Evolutionary conservation across 2,329 filamentous ascomycete genomes (phyloP), one percentile per base, ranked within the genome.

Genomic region (Ophiocordyceps camponoti-saundersi): DNA sequence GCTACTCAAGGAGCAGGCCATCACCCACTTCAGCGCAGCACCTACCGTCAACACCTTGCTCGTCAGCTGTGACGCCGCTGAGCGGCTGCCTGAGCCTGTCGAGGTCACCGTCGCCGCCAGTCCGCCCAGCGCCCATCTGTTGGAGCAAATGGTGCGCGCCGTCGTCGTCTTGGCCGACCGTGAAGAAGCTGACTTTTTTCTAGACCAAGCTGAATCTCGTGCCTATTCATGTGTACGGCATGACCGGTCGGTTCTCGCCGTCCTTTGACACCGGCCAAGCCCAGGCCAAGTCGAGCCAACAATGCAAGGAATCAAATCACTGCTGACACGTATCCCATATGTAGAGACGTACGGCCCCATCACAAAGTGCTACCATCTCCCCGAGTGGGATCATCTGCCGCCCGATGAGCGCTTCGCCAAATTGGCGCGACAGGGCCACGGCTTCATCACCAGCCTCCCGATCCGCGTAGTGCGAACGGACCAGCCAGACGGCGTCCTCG

Each of bases 41-140:
- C 92, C 92, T 0, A 98, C 92, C 0, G 92, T 98, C 46, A 96
- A 96, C 61, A 98, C 90, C 0, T 68, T 96, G 1, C 76, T 98
- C 3, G 95, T 92, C 59, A 82, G 82, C 13, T 75, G 85, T 3
- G 73, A 80, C 40, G 81, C 88, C 61, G 90, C 92, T 2, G 75
- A 74, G 53, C 73, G 65, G 44, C 70, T 98, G 1, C 69, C 79
- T 0, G 65, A 77, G 1, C 76, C 80, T 0, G 88, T 96, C 11
- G 74, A 79, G 16, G 92, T 98, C 6, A 95, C 89, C 0, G 92
- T 98, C 3, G 92, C 92, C 3, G 92, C 90, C 2, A 89, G 82
- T 49, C 92, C 92, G 5, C 92, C 92, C 1, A 89, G 85, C 1
- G 83, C 84, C 1, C 83, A 92, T 62, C 75, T 98, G 2, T 95